Evolutionary conservation across 345 rosid species (phyloP).

Genomic region (Euphorbia lathyris): DNA sequence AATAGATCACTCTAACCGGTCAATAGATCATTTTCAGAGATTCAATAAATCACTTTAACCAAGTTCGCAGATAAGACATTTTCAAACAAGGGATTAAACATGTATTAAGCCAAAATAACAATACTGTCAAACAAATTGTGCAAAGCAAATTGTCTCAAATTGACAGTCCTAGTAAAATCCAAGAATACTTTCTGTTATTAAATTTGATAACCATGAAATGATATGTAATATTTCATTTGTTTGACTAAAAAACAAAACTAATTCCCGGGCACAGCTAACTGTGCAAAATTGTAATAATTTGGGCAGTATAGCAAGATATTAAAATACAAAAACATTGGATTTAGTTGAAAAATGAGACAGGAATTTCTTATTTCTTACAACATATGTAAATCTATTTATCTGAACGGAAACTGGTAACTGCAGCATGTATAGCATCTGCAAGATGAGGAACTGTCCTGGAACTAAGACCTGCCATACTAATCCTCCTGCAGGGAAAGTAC

Average conservation of each 20-base stretch:
- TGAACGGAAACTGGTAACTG: slow-evolving; percentile 23
- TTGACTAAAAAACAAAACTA: background rate
- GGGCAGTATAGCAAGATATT: background rate
- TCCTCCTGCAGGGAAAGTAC: slow-evolving; percentile 34
- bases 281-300: background rate
- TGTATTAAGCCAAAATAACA: too few species aligned
- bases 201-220: background rate
- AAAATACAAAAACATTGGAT: background rate
- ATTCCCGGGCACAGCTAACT: too few species aligned
- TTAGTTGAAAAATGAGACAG: background rate
- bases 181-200: background rate
- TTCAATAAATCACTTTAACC: too few species aligned
- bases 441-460: slow-evolving; percentile 36
- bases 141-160: too few species aligned
- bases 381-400: slow-evolving; percentile 1
- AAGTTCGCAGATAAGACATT: too few species aligned
- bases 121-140: too few species aligned
- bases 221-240: background rate
- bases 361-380: slow-evolving; percentile 1
- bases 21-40: too few species aligned
- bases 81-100: too few species aligned
- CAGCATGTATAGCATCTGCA: slow-evolving; percentile 46
- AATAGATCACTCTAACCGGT: too few species aligned
- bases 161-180: too few species aligned
- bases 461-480: slow-evolving; percentile 53